Percentiles rank a stretch among this genome's conserved stretches.
These are phyloP conservation scores for Diacronema lutheri DNA, from an alignment of 78 protist species.

Conservation along the genomic window DNA sequence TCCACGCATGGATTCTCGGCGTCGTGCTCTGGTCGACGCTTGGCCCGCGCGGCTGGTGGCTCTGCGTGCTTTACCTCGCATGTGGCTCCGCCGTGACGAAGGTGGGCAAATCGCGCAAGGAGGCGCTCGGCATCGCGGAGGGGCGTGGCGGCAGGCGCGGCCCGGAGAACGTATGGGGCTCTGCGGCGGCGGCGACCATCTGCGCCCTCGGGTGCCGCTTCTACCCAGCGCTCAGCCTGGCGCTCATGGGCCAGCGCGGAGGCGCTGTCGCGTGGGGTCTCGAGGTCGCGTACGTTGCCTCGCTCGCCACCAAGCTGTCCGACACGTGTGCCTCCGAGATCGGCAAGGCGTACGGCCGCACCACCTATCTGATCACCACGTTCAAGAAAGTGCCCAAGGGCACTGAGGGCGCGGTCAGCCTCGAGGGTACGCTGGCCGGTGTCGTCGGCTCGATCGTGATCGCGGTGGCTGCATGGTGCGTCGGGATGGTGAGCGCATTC, in stretches of 20 bases:
- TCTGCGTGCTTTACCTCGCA: slow-evolving; percentile 2
- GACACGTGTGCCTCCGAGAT: slow-evolving; percentile 19
- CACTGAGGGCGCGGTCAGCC: slow-evolving; percentile 34
- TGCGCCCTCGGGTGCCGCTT: background rate
- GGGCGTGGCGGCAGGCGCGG: slow-evolving; percentile 38
- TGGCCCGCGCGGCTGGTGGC: slow-evolving; percentile 1
- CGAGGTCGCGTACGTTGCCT: slow-evolving; percentile 2
- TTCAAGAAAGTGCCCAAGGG: slow-evolving; percentile 4
- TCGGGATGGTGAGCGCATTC: background rate
- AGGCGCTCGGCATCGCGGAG: slow-evolving; percentile 17
- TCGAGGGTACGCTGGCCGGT: slow-evolving; percentile 39
- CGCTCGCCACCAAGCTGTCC: slow-evolving; percentile 21
- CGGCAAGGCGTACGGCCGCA: slow-evolving; percentile 40
- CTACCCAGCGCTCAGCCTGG: background rate
- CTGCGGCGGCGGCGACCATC: slow-evolving; percentile 25
- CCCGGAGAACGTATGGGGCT: slow-evolving; percentile 42
- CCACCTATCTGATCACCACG: slow-evolving; percentile 26
- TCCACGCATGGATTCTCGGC: slow-evolving; percentile 22
- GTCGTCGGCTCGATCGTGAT: background rate
- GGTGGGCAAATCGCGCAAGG: slow-evolving; percentile 13
- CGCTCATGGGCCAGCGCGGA: too few species aligned
- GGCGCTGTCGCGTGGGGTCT: too few species aligned
- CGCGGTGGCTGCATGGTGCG: background rate
- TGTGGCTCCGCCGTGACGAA: slow-evolving; percentile 17
- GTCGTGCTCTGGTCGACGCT: slow-evolving; percentile 26